Conservation (phyloP, 2,329 filamentous ascomycete species). For the Pyrenophora seminiperda region DNA sequence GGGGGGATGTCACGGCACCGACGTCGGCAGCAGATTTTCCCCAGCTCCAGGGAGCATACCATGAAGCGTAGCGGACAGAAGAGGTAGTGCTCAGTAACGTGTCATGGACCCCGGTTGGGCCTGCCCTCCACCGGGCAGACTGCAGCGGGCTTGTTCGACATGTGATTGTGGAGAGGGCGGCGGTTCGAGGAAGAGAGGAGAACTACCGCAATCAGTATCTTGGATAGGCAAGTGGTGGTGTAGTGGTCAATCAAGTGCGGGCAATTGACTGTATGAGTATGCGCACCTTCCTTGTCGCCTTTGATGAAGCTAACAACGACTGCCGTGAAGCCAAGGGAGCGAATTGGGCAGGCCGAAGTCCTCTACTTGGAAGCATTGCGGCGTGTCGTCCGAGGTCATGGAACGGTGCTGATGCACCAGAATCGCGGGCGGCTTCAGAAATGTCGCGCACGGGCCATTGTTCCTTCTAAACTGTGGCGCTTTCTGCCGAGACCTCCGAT, state of each 20-base stretch:
- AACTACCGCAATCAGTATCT: conserved; percentile 34
- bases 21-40: conserved; percentile 31
- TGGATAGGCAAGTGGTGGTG: neutral
- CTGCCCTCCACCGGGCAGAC: conserved; percentile 34
- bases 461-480: neutral
- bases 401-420: conserved; percentile 11
- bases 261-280: conserved; percentile 5
- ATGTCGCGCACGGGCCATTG: conserved; percentile 18
- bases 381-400: conserved; percentile 35
- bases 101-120: conserved; percentile 22
- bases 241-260: neutral
- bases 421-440: conserved; percentile 26
- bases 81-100: conserved; percentile 31
- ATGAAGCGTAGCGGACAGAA: conserved; percentile 39
- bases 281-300: conserved; percentile 44
- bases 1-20: conserved; percentile 15
- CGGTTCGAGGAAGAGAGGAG: conserved; percentile 37
- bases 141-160: conserved; percentile 35
- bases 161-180: conserved; percentile 24
- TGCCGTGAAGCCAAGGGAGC: conserved; percentile 29
- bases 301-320: conserved; percentile 25
- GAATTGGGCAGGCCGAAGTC: conserved; percentile 47
- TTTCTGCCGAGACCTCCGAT: conserved; percentile 13
- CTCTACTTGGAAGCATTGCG: conserved; percentile 57
- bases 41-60: conserved; percentile 47